phyloP scores from a whole-genome alignment of 169 alveolate species.

The Plasmodium chabaudi region DNA sequence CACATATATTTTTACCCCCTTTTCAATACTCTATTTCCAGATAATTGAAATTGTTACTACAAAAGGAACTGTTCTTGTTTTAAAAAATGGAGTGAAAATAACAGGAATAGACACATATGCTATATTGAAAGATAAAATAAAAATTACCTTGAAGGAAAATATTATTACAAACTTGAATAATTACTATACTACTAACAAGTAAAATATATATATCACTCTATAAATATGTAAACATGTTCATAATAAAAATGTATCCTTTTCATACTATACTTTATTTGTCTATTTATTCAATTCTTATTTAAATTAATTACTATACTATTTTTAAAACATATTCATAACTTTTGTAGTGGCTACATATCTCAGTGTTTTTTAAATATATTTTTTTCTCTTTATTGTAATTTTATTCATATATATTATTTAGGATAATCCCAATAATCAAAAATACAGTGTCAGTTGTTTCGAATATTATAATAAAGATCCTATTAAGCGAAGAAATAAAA shows the following conservation, averaged over 20 bases:
- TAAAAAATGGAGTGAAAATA: slow-evolving; percentile 69
- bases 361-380: neutral
- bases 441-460: slow-evolving; percentile 60
- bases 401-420: slow-evolving; percentile 1
- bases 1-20: neutral
- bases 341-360: neutral
- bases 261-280: neutral
- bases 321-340: neutral
- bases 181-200: slow-evolving; percentile 53
- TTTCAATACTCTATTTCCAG: slow-evolving; percentile 7
- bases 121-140: slow-evolving; percentile 60
- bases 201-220: slow-evolving; percentile 6
- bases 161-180: slow-evolving; percentile 44
- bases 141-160: slow-evolving; percentile 57
- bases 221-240: neutral
- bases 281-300: neutral
- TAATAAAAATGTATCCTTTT: neutral
- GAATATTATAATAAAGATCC: slow-evolving; percentile 36
- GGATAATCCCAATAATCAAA: slow-evolving; percentile 44
- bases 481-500: slow-evolving; percentile 55
- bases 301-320: neutral
- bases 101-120: slow-evolving; percentile 67
- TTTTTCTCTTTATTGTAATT: no score
- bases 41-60: slow-evolving; percentile 67
- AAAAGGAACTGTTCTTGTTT: slow-evolving; percentile 30